These are phyloP conservation scores for Mrakia frigida DNA, from an alignment of 768 basidiomycete genomes.

Conservation along the genomic window DNA sequence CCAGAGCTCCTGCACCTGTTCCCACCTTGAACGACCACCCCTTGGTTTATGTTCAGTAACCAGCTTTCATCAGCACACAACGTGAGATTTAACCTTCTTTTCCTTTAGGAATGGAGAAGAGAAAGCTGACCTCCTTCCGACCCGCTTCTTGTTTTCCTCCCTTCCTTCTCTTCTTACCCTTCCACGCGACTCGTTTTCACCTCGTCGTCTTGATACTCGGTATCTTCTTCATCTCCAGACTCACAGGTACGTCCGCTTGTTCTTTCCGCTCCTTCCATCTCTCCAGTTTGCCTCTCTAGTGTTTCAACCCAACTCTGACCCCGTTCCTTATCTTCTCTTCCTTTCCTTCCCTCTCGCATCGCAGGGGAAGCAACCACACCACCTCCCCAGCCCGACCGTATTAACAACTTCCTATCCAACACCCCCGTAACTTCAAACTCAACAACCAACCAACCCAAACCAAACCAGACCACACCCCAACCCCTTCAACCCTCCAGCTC, in stretches of 20 bases:
- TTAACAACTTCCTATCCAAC: neutral
- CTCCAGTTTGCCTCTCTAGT: no score
- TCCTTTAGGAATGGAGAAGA: neutral
- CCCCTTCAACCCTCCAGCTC: neutral
- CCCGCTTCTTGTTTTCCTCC: neutral
- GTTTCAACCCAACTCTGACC: neutral
- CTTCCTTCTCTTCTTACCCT: neutral
- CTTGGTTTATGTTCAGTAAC: slow-evolving; percentile 18
- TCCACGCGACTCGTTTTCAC: neutral
- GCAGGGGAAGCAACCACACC: slow-evolving; percentile 23
- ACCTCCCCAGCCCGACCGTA: slow-evolving; percentile 17
- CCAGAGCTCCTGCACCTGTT: neutral
- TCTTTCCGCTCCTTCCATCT: no score
- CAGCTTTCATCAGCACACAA: slow-evolving; percentile 25
- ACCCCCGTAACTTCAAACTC: neutral
- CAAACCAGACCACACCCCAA: neutral
- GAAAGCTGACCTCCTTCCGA: slow-evolving; percentile 5
- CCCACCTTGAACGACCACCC: neutral
- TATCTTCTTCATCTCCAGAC: slow-evolving; percentile 1
- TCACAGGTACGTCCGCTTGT: slow-evolving; percentile 5
- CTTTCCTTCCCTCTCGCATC: neutral
- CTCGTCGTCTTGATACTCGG: neutral
- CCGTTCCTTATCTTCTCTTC: neutral
- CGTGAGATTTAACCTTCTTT: neutral
- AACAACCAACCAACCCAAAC: neutral